Evolutionary conservation across 371 early-diverging fungal species (phyloP), one percentile per base, ranked within the genome.

Genomic region (Sporodiniella umbellata): DNA sequence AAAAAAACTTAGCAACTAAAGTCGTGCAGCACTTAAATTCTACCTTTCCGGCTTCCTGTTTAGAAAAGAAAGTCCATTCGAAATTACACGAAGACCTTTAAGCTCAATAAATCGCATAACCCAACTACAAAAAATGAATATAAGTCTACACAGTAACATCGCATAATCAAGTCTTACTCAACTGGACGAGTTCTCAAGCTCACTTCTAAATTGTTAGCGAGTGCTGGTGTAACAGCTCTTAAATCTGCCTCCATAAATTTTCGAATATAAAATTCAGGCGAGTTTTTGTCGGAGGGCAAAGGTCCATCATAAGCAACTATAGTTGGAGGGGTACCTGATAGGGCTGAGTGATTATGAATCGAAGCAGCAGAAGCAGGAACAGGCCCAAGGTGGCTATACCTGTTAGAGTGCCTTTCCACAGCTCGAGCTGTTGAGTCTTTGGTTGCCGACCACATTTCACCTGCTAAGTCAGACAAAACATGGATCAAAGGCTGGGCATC

Each of bases 21-120:
- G n/a, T n/a, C n/a, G n/a, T n/a, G n/a, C n/a, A n/a, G n/a, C 10
- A 10, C n/a, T 26, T 42, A 37, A 33, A 17, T 6, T 21, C 12
- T 44, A 61, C 56, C 56, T 56, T 53, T 64, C 65, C 18, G 60
- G 60, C 31, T 60, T 56, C 22, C 60, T 62, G 26, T 75, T 86
- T 19, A 88, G 45, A 21, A 61, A 65, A 7, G 67, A 68, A 26
- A 87, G 64, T 17, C 78, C 77, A 40, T 77, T 76, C 2, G 81
- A 69, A 30, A 88, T 57, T 1, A 80, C 75, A 30, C 77, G 73
- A 3, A 85, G 51, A 1, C 89, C 89, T 58, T 84, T 80, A 14
- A 81, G 68, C 45, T 88, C 82, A 35, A 88, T 81, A 64, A 89
- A 88, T 23, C 65, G 67, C 50, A 65, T 53, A 17, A 75, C 66